These are phyloP conservation scores for Acer negundo DNA, from an alignment of 345 rosid genomes.

Conservation along the genomic window DNA sequence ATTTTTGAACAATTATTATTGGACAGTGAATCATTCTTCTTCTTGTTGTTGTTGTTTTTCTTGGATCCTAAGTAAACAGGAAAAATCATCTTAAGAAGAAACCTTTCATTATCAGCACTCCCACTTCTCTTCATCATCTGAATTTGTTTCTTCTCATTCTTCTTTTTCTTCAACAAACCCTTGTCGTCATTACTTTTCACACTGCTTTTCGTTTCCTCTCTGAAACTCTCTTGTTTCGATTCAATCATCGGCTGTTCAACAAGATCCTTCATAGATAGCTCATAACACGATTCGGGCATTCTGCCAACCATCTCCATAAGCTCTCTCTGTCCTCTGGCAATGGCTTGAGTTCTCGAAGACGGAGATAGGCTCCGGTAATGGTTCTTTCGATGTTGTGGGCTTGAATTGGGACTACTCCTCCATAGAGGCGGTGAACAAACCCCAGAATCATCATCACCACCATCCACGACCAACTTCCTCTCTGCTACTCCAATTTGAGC, in stretches of 20 bases:
- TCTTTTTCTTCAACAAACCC: conserved; percentile 5
- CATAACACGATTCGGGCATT: conserved; percentile 92
- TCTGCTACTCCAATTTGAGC: background rate
- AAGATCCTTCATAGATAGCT: conserved; percentile 78
- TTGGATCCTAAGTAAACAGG: conserved; percentile 55
- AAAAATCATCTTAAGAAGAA: conserved; percentile 70
- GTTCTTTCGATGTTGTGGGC: conserved; percentile 43
- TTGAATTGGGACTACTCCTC: conserved; percentile 52
- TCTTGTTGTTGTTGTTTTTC: conserved; percentile 46
- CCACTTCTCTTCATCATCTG: conserved; percentile 36
- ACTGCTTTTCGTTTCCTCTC: conserved; percentile 9
- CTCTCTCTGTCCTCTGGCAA: conserved; percentile 84
- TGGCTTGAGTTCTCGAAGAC: conserved; percentile 64
- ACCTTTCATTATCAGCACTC: conserved; percentile 48
- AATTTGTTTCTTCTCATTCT: conserved; percentile 18
- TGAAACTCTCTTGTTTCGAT: conserved; percentile 26
- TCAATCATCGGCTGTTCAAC: conserved; percentile 46
- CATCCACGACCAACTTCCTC: background rate
- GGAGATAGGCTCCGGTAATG: conserved; percentile 68
- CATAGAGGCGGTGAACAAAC: conserved; percentile 69
- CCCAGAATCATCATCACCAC: conserved; percentile 52
- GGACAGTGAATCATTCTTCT: conserved; percentile 17
- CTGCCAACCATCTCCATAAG: conserved; percentile 89
- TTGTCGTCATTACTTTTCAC: background rate
- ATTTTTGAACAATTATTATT: conserved; percentile 30